A percentile compares a stretch with the other conserved stretches of the same genome.
These are phyloP conservation scores for Pythium grandisporangium DNA, from an alignment of 352 stramenopile genomes.

Conservation along the genomic window DNA sequence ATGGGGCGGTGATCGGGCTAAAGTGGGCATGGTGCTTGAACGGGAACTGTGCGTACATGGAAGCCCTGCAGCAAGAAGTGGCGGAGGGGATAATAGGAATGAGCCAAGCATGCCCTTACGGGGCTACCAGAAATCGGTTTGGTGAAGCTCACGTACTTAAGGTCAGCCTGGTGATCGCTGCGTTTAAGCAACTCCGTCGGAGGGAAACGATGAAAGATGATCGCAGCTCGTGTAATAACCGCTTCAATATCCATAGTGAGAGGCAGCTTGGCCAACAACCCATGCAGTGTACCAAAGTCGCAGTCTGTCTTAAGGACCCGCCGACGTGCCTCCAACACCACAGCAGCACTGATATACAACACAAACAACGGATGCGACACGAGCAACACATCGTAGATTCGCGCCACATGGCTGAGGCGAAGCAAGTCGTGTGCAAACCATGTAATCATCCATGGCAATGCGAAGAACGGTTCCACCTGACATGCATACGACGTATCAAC, in stretches of 20 bases:
- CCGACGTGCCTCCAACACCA: conserved; percentile 40
- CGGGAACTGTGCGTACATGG: conserved; percentile 15
- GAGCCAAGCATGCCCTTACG: neutral
- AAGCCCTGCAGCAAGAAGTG: conserved; percentile 6
- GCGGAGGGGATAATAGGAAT: neutral
- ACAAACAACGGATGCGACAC: conserved; percentile 88
- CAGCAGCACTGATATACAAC: conserved; percentile 85
- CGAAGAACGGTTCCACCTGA: conserved; percentile 92
- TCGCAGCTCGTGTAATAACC: conserved; percentile 36
- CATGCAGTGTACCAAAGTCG: conserved; percentile 74
- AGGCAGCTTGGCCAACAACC: conserved; percentile 64
- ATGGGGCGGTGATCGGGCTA: conserved; percentile 7
- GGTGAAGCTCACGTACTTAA: conserved; percentile 6
- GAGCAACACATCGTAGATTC: conserved; percentile 93
- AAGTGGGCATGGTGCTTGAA: conserved; percentile 15
- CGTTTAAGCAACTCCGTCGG: conserved; percentile 20
- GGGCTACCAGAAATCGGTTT: neutral
- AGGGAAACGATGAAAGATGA: conserved; percentile 50
- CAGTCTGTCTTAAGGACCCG: conserved; percentile 60
- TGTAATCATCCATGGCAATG: conserved; percentile 91
- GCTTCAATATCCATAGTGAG: conserved; percentile 61
- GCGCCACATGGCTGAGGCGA: conserved; percentile 79
- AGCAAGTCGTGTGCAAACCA: conserved; percentile 92
- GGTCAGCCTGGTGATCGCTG: conserved; percentile 3
- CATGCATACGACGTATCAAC: conserved; percentile 10